Base-by-base conservation (phyloP, 768 basidiomycete species). In the Gymnopilus junonius region DNA sequence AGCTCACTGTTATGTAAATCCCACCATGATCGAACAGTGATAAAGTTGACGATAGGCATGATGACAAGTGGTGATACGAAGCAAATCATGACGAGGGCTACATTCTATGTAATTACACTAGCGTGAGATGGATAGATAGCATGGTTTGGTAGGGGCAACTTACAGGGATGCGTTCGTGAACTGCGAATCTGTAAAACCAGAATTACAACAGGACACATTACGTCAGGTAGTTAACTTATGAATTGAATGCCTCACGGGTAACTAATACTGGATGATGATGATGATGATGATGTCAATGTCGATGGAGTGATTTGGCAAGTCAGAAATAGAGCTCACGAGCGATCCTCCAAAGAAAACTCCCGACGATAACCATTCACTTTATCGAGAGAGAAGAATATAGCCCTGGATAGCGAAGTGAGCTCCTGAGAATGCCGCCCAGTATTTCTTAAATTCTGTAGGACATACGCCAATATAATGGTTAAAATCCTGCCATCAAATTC, bases 21-120 rank as follows among this genome's bases (percentile, higher is more conserved):
- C 95, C 95, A 98, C 80, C 87, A 88, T 2, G 88, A 90, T n/a
- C 90, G 85, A 29, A 94, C 79, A 21, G 93, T 90, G 14, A 92
- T 53, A 21, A 87, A 61, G 67, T 93, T 92, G 67, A 96, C 82
- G 20, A 87, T 66, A 20, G 89, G 82, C 70, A 93, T 87, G 43
- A 94, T 76, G 46, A 87, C 69, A 21, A 93, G 72, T 0, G 96
- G 96, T 2, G 92, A 81, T 2, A 89, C 85, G 58, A 84, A 74
- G 55, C 77, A 77, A 55, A 89, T 85, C 12, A 87, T 65, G 67
- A 82, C 83, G 6, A 89, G 70, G 15, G 82, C 85, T 45, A 77
- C 20, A 67, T 82, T 74, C 85, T 88, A 61, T 17, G 6, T 29
- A 31, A 23, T 15, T n/a, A n/a, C 40, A 42, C 43, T 4, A 23